Percentiles rank a stretch among this genome's conserved stretches.
Evolutionary conservation across 2,329 filamentous ascomycete species (phyloP).

Genomic region (Microcera coccophila): DNA sequence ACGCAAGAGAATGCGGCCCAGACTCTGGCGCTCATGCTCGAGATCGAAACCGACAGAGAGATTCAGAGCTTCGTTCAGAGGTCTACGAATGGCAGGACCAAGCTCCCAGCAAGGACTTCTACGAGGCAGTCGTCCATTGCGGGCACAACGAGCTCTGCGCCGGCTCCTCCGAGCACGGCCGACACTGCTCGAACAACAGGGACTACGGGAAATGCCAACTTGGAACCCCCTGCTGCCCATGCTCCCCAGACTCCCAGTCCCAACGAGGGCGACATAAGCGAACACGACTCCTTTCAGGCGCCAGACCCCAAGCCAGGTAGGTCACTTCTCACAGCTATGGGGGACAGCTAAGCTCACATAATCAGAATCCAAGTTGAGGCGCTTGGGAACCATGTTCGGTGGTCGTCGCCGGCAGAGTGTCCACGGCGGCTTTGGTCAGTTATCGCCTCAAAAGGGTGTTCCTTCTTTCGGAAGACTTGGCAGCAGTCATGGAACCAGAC

Average conservation of each 20-base stretch:
- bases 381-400: slow-evolving; percentile 65
- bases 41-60: slow-evolving; percentile 82
- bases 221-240: slow-evolving; percentile 1
- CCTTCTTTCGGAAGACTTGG: slow-evolving; percentile 59
- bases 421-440: slow-evolving; percentile 56
- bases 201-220: slow-evolving; percentile 5
- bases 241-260: slow-evolving; percentile 7
- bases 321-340: too few relatives aligned
- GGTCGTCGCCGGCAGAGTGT: slow-evolving; percentile 63
- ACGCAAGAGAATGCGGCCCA: slow-evolving; percentile 70
- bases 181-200: neutral
- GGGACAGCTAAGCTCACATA: slow-evolving; percentile 23
- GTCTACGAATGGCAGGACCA: slow-evolving; percentile 39
- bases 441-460: slow-evolving; percentile 51
- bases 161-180: slow-evolving; percentile 25
- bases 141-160: slow-evolving; percentile 23
- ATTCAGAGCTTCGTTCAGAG: slow-evolving; percentile 66
- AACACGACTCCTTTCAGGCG: slow-evolving; percentile 37
- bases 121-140: slow-evolving; percentile 40
- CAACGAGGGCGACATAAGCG: slow-evolving; percentile 37
- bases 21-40: slow-evolving; percentile 76
- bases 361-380: slow-evolving; percentile 53
- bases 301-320: slow-evolving; percentile 37
- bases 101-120: slow-evolving; percentile 36
- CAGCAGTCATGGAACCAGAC: slow-evolving; percentile 54